Evolutionary conservation across 805 yeast genomes (phyloP).

Genomic region (Candida tallmaniae): DNA sequence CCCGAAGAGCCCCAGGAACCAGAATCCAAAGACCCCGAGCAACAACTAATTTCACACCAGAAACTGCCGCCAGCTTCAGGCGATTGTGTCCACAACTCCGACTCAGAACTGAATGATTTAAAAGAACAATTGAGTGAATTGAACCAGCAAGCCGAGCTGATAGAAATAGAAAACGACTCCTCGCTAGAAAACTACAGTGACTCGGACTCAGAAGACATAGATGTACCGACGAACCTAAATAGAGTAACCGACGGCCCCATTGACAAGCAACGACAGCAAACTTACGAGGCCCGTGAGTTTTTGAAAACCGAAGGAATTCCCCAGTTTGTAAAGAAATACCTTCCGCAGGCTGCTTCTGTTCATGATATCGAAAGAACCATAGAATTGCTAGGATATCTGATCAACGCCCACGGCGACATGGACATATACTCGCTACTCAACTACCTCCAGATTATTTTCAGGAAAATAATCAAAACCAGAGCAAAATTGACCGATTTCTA

Average conservation of each 20-base stretch:
- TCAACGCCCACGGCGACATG: constrained; percentile 19
- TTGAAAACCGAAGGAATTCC: constrained; percentile 58
- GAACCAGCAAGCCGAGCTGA: no score
- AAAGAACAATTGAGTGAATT: no score
- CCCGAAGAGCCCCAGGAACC: no score
- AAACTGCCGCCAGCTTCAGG: no score
- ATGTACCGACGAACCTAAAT: not conserved
- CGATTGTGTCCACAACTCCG: no score
- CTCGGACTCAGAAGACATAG: not conserved
- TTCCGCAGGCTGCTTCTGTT: constrained; percentile 58
- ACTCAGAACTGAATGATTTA: no score
- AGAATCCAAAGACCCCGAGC: no score
- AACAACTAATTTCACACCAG: no score
- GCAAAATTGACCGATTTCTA: constrained; percentile 49
- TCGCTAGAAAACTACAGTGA: no score
- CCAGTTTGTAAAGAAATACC: constrained; percentile 53
- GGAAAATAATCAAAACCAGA: constrained; percentile 54
- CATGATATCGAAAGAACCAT: constrained; percentile 55
- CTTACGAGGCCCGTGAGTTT: constrained; percentile 30
- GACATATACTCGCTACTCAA: constrained; percentile 16
- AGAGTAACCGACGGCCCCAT: not conserved
- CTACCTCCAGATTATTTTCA: constrained; percentile 59
- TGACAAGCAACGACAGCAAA: constrained; percentile 1
- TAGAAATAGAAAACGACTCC: no score
- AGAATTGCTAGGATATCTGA: constrained; percentile 57